Evolutionary conservation across 1,284 basidiomycete genomes (phyloP), one percentile per base, ranked within the genome.

Genomic region (Cryptococcus sp.): DNA sequence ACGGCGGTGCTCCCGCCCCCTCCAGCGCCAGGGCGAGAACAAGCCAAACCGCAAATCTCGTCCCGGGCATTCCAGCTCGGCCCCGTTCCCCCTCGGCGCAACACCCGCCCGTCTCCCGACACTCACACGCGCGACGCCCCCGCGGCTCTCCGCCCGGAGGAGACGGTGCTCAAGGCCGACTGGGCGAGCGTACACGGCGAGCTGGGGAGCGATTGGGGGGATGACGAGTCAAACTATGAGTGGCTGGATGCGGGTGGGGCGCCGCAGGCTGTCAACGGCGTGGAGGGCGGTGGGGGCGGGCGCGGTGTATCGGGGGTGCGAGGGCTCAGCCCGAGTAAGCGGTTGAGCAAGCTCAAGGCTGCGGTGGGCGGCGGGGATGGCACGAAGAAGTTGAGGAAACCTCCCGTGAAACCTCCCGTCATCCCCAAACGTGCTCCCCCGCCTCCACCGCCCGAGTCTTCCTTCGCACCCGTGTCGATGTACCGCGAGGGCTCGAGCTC

Each of bases 131-230:
- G 53, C 21, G 55, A 54, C 20, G 55, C 46, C 8, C 59, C 60
- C 13, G 53, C 24, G 20, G 46, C 50, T 7, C 48, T 51, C n/a
- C 57, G 52, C 23, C 60, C 65, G 0, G 57, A 69, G 43, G 56
- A 55, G n/a, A 59, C 54, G 1, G 55, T 55, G 24, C 49, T 62
- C 9, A 11, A 28, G 11, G 44, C 45, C 8, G 67, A 71, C 51
- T 61, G 56, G 55, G 68, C 65, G 20, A 69, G 66, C 47, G 53
- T 76, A 5, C 67, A 75, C 50, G 74, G 74, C 23, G 74, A 76
- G 53, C 72, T 73, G 57, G 74, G 74, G 4, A 64, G 63, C 16
- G 74, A 76, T 50, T 76, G 74, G 74, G 74, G 72, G 11, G 72
- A 76, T 12, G 74, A 75, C 55, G 73, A 76, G 53, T 63, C 60